These are phyloP conservation scores for Pseudocercospora macadamiae DNA, from an alignment of 2,329 filamentous ascomycete species.

Conservation along the genomic window DNA sequence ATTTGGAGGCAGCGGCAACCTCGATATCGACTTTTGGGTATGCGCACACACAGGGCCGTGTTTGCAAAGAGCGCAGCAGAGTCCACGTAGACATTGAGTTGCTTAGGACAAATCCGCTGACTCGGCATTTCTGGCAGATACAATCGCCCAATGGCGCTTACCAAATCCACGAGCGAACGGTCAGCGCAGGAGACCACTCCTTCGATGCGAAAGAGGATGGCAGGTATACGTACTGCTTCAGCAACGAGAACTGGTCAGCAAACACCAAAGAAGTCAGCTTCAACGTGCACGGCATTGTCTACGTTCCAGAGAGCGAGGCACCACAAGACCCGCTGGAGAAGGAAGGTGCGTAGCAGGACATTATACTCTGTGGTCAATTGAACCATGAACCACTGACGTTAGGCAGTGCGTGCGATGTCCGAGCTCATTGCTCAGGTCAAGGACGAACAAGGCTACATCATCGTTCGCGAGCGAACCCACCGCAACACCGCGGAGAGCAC, in stretches of 20 bases:
- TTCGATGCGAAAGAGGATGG: slow-evolving; percentile 86
- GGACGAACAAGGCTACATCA: slow-evolving; percentile 97
- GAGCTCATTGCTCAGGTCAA: slow-evolving; percentile 90
- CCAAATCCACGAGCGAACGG: slow-evolving; percentile 76
- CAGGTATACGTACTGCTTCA: slow-evolving; percentile 96
- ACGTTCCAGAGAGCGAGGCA: slow-evolving; percentile 85
- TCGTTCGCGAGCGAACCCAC: slow-evolving; percentile 92
- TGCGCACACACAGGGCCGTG: too few species aligned
- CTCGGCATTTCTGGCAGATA: slow-evolving; percentile 57
- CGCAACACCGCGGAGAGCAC: slow-evolving; percentile 99
- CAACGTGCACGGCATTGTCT: slow-evolving; percentile 98
- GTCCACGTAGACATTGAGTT: neutral
- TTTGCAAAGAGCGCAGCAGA: neutral
- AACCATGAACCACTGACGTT: slow-evolving; percentile 10
- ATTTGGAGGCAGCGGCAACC: slow-evolving; percentile 89
- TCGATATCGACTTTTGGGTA: slow-evolving; percentile 98
- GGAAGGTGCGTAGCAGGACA: slow-evolving; percentile 66
- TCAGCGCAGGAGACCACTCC: slow-evolving; percentile 90
- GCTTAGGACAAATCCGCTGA: slow-evolving; percentile 15
- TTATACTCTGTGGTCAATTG: neutral
- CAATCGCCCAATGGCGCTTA: slow-evolving; percentile 75
- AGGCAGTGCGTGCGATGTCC: slow-evolving; percentile 74
- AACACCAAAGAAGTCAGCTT: slow-evolving; percentile 98
- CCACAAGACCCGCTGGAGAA: slow-evolving; percentile 85
- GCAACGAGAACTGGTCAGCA: slow-evolving; percentile 96